These are phyloP conservation scores for Penicillium arizonense DNA, from an alignment of 495 filamentous ascomycete genomes.

Conservation along the genomic window DNA sequence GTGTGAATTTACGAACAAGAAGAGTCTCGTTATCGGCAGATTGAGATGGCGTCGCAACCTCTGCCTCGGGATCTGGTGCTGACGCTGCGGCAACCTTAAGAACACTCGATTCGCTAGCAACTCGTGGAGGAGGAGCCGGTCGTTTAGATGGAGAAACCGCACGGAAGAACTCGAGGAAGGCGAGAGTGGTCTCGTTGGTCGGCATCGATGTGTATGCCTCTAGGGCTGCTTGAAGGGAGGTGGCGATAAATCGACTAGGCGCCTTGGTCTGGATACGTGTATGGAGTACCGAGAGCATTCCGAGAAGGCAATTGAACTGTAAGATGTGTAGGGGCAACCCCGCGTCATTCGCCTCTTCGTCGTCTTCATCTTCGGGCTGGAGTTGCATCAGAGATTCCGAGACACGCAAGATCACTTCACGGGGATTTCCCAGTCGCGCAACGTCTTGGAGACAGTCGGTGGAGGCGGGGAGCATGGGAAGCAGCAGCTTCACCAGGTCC, in stretches of 20 bases:
- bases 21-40: constrained; percentile 51
- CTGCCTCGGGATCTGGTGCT: constrained; percentile 81
- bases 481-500: constrained; percentile 86
- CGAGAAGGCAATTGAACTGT: constrained; percentile 74
- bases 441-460: constrained; percentile 73
- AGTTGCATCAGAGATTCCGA: constrained; percentile 68
- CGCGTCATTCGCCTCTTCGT: constrained; percentile 27
- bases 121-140: constrained; percentile 71
- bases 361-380: constrained; percentile 52
- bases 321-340: constrained; percentile 28
- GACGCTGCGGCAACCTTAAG: constrained; percentile 42
- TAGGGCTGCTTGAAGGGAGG: constrained; percentile 75
- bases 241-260: constrained; percentile 90
- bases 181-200: constrained; percentile 65
- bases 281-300: constrained; percentile 83
- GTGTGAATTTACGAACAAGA: constrained; percentile 68
- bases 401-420: constrained; percentile 89
- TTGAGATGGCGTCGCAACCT: constrained; percentile 51
- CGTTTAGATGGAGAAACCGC: constrained; percentile 69
- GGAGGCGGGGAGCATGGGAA: constrained; percentile 71
- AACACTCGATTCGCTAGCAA: constrained; percentile 51
- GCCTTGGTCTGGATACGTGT: constrained; percentile 84
- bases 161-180: constrained; percentile 73
- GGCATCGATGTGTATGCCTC: constrained; percentile 60
- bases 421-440: constrained; percentile 82